Percentiles rank a stretch among this genome's conserved stretches.
These are phyloP conservation scores for Aphanomyces euteiches DNA, from an alignment of 352 stramenopile genomes.

Conservation along the genomic window DNA sequence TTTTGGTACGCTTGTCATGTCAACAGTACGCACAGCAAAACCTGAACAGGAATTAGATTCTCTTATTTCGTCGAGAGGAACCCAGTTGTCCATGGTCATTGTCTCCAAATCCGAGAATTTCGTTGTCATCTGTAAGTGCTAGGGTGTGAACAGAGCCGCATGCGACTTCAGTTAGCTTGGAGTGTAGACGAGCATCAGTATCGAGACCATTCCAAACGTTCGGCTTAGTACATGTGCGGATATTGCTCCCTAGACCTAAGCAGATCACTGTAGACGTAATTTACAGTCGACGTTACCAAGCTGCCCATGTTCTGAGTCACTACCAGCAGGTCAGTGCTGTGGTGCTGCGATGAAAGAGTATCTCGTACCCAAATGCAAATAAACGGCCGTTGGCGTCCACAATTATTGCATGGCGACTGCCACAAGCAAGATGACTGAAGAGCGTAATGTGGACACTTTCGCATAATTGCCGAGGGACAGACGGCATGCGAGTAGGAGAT, in stretches of 20 bases:
- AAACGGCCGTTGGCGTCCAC: slow-evolving; percentile 24
- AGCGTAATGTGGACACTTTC: slow-evolving; percentile 7
- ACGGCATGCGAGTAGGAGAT: background rate
- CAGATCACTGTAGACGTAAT: background rate
- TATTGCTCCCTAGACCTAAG: too few species aligned
- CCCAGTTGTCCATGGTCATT: slow-evolving; percentile 39
- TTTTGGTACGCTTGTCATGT: background rate
- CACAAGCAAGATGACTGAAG: slow-evolving; percentile 17
- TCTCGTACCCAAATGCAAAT: slow-evolving; percentile 24
- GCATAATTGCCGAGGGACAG: background rate
- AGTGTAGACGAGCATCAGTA: slow-evolving; percentile 12
- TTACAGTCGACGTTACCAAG: slow-evolving; percentile 5
- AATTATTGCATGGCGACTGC: slow-evolving; percentile 22
- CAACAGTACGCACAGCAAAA: background rate
- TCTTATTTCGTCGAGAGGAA: background rate
- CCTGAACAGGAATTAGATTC: background rate
- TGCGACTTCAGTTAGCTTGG: slow-evolving; percentile 45
- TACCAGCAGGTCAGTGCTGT: background rate
- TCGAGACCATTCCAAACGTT: slow-evolving; percentile 18
- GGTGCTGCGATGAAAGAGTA: background rate
- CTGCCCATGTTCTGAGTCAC: slow-evolving; percentile 20
- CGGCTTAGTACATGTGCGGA: background rate
- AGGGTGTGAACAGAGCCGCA: slow-evolving; percentile 56
- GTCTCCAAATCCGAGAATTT: slow-evolving; percentile 74
- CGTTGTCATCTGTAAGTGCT: slow-evolving; percentile 66